A percentile compares a stretch with the other conserved stretches of the same genome.
These are phyloP conservation scores for Pogostemon cablin DNA, from an alignment of 257 asterid genomes.

Conservation along the genomic window DNA sequence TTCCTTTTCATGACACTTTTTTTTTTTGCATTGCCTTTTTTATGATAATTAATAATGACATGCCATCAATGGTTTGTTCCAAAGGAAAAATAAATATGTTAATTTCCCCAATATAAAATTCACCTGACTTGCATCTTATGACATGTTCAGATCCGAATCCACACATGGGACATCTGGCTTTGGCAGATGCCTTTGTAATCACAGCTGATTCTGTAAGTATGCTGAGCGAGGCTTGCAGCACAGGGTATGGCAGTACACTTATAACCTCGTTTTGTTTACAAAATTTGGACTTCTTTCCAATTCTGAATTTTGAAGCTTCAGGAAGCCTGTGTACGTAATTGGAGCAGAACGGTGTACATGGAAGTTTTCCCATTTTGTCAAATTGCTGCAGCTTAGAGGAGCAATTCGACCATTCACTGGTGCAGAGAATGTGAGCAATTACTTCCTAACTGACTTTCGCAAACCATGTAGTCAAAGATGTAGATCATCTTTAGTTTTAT, in stretches of 20 bases:
- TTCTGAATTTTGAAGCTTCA: conserved; percentile 44
- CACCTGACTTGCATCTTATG: conserved; percentile 27
- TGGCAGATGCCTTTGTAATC: conserved; percentile 82
- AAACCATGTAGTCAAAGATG: neutral
- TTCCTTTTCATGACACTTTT: neutral
- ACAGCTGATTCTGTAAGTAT: conserved; percentile 94
- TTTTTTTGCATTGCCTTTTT: neutral
- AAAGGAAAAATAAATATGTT: neutral
- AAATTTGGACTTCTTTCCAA: conserved; percentile 16
- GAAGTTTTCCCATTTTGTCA: conserved; percentile 77
- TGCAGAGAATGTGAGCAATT: conserved; percentile 61
- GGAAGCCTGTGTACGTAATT: conserved; percentile 92
- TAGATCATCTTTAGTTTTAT: neutral
- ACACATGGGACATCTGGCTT: conserved; percentile 91
- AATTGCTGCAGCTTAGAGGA: conserved; percentile 53
- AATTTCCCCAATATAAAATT: conserved; percentile 12
- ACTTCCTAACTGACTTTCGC: conserved; percentile 2
- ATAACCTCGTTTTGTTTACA: neutral
- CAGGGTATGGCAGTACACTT: conserved; percentile 58
- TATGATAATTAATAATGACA: conserved; percentile 19
- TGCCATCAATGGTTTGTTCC: neutral
- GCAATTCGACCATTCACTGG: conserved; percentile 74
- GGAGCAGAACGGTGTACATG: conserved; percentile 84
- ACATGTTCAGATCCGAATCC: conserved; percentile 74
- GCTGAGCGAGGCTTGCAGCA: conserved; percentile 97